phyloP scores from a whole-genome alignment of 345 rosid species.

The Erucastrum elatum region DNA sequence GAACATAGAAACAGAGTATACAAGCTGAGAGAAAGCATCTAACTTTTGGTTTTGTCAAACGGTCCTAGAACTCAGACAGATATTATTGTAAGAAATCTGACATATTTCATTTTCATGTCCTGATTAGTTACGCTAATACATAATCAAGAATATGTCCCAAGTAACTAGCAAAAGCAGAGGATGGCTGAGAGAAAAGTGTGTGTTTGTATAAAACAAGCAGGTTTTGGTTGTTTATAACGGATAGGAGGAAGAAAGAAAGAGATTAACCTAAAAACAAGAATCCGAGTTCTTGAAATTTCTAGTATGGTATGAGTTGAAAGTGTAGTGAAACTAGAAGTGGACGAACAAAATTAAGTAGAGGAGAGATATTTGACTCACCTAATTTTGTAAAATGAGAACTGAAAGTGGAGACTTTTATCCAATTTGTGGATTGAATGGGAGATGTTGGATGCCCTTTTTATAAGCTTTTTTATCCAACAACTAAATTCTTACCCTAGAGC shows the following conservation, averaged over 20 bases:
- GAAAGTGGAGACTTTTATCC: constrained; percentile 19
- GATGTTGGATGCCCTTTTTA: constrained; percentile 29
- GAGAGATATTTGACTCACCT: constrained; percentile 23
- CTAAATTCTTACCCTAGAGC: background rate
- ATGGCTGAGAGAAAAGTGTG: background rate
- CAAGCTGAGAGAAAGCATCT: background rate
- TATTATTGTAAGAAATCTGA: background rate
- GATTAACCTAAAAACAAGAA: constrained; percentile 11
- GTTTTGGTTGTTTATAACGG: background rate
- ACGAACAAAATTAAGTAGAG: background rate
- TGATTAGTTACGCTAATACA: background rate
- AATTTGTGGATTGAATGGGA: constrained; percentile 37
- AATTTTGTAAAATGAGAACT: constrained; percentile 11
- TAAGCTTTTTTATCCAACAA: background rate
- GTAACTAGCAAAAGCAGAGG: constrained; percentile 12
- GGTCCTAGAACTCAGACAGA: background rate
- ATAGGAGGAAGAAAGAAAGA: constrained; percentile 14
- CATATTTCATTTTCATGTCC: background rate
- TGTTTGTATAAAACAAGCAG: background rate
- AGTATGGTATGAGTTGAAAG: background rate
- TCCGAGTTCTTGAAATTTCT: constrained; percentile 11
- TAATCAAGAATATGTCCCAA: background rate
- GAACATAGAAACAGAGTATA: constrained; percentile 17
- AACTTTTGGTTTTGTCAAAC: constrained; percentile 13
- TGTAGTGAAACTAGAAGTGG: background rate